Evolutionary conservation across 441 rosid genomes (phyloP), one percentile per base, ranked within the genome.

Genomic region (Metrosideros polymorpha): DNA sequence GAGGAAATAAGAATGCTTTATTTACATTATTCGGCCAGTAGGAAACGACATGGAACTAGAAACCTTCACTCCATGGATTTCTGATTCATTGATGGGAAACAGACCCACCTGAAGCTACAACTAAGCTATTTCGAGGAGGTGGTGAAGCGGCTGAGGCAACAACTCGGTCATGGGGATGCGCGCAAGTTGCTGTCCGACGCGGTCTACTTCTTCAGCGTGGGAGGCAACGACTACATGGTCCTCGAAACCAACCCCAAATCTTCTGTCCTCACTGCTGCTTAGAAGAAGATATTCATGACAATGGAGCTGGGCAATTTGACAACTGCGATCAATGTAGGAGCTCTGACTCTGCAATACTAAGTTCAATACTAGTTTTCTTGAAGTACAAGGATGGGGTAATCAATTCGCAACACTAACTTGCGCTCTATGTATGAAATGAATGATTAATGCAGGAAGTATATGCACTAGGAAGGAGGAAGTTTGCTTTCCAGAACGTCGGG

Each of bases 141-240:
- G 43, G 86, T 42, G 7, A 82, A 39, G 22, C 47, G 30, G 12
- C 25, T 89, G 59, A 77, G 27, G 84, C 35, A 84, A 18, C 83
- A 91, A 83, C n/a, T 82, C 4, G 91, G 91, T 18, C 63, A 85
- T 2, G 52, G 29, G 77, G 51, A 84, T 24, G 87, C 87, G n/a
- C 85, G 77, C 63, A 77, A 55, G 27, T 19, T 86, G 5, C 55
- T 86, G 43, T 83, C 50, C 87, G 84, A 86, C 32, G 85, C 91
- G 7, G 89, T 87, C 19, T 87, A 82, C 84, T 51, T 88, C 83
- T 49, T 89, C 30, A 85, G 91, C 71, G 32, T 89, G 39, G 89
- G 92, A 71, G 89, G 91, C 25, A 84, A 87, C 35, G 92, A 91
- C 30, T 88, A 86, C 85, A 84, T 87, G 27, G 22, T 25, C 35